Percentiles rank a stretch among this genome's conserved stretches.
Evolutionary conservation across 768 basidiomycete species (phyloP).

Genomic region (Lactarius indigo): DNA sequence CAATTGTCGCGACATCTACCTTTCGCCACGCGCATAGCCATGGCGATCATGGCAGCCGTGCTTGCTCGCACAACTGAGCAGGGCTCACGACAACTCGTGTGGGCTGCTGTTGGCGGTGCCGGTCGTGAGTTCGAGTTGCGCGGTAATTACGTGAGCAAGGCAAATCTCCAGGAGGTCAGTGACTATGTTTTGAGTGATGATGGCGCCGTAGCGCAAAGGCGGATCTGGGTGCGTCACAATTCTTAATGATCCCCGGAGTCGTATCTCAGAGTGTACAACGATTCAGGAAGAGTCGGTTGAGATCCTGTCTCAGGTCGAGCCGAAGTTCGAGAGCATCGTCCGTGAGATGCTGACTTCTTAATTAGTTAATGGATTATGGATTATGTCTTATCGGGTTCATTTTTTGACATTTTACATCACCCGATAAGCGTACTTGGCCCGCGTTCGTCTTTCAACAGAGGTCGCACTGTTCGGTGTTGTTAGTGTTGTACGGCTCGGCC

Average conservation of each 20-base stretch:
- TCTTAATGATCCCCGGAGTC: background rate
- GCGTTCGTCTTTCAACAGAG: background rate
- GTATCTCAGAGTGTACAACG: background rate
- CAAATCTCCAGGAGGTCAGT: slow-evolving; percentile 11
- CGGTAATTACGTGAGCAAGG: slow-evolving; percentile 8
- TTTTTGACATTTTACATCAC: background rate
- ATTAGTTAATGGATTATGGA: background rate
- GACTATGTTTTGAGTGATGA: slow-evolving; percentile 21
- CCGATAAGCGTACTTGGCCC: background rate
- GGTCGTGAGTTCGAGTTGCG: slow-evolving; percentile 16
- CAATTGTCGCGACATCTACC: slow-evolving; percentile 9
- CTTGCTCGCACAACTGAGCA: slow-evolving; percentile 15
- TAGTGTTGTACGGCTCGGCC: no score
- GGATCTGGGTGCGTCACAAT: slow-evolving; percentile 12
- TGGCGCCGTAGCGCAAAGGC: slow-evolving; percentile 8
- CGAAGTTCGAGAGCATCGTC: slow-evolving; percentile 6
- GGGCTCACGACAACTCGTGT: slow-evolving; percentile 19
- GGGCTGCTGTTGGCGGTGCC: slow-evolving; percentile 16
- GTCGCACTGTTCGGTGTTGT: background rate
- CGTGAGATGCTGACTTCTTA: slow-evolving; percentile 3
- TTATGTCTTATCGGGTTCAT: no score
- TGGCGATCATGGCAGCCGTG: background rate
- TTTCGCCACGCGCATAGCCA: background rate
- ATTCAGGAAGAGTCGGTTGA: slow-evolving; percentile 20
- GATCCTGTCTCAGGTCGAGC: slow-evolving; percentile 10